Conservation (phyloP, 805 yeast species). For the Candida ascalaphidarum region DNA sequence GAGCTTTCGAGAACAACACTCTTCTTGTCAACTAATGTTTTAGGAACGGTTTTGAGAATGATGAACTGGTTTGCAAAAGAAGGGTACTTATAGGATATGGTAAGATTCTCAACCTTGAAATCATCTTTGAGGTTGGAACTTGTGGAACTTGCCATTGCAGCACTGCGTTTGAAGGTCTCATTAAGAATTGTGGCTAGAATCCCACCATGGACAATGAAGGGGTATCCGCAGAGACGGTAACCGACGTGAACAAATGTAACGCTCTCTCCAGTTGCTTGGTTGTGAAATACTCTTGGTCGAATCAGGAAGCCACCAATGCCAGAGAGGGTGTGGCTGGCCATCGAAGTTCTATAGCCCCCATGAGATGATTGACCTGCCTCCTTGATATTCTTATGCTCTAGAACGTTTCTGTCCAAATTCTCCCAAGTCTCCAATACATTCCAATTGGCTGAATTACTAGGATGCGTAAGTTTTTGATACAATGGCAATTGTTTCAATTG, state of each 20-base stretch:
- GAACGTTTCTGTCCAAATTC: constrained; percentile 29
- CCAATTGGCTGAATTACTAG: constrained; percentile 39
- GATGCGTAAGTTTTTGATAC: constrained; percentile 38
- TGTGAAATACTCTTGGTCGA: constrained; percentile 61
- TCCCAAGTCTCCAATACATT: constrained; percentile 37
- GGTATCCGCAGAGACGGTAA: constrained; percentile 73
- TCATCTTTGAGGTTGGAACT: constrained; percentile 28
- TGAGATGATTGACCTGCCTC: too few relatives aligned
- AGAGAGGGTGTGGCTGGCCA: constrained; percentile 40
- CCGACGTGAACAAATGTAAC: constrained; percentile 72
- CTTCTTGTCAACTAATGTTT: constrained; percentile 20
- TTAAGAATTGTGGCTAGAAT: constrained; percentile 73
- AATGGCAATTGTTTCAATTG: constrained; percentile 42
- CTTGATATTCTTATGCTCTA: constrained; percentile 17
- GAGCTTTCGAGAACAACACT: constrained; percentile 38
- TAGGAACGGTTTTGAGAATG: constrained; percentile 43
- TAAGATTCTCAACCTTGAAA: constrained; percentile 34
- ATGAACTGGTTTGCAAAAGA: constrained; percentile 74
- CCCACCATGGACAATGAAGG: constrained; percentile 85
- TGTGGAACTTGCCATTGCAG: constrained; percentile 28
- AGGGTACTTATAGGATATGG: constrained; percentile 56
- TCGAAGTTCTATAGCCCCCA: constrained; percentile 10
- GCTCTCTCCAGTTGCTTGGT: constrained; percentile 46
- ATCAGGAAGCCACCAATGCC: constrained; percentile 76
- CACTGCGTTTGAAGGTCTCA: constrained; percentile 59